phyloP scores from a whole-genome alignment of 768 basidiomycete species.

The Hygrocybe coccinea region DNA sequence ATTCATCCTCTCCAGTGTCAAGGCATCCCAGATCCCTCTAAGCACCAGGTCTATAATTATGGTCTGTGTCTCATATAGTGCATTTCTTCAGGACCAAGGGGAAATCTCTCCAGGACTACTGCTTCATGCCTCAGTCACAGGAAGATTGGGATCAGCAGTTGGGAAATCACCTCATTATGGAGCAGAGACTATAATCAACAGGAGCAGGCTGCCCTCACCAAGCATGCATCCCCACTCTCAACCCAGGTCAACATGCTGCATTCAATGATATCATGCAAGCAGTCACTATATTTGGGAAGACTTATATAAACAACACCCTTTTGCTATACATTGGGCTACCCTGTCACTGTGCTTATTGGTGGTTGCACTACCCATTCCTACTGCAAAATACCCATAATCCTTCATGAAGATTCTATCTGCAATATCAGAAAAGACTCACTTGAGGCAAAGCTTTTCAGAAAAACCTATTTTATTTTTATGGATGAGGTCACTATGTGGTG shows the following conservation, averaged over 20 bases:
- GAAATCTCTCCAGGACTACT: slow-evolving; percentile 18
- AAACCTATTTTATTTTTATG: slow-evolving; percentile 37
- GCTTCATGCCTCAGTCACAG: slow-evolving; percentile 29
- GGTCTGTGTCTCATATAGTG: slow-evolving; percentile 28
- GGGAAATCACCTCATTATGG: slow-evolving; percentile 28
- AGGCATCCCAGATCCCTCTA: slow-evolving; percentile 18
- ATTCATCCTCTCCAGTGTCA: slow-evolving; percentile 23
- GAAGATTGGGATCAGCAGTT: slow-evolving; percentile 21
- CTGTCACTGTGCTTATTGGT: slow-evolving; percentile 38
- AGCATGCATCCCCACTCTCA: too few relatives aligned
- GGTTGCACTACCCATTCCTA: too few relatives aligned
- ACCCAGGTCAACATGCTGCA: slow-evolving; percentile 26
- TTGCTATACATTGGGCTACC: slow-evolving; percentile 22
- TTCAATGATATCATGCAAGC: slow-evolving; percentile 28
- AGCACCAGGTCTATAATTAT: too few relatives aligned
- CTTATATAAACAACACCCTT: slow-evolving; percentile 39
- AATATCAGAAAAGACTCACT: slow-evolving; percentile 29
- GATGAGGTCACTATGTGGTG: slow-evolving; percentile 42
- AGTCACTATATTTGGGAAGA: slow-evolving; percentile 36
- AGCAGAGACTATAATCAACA: slow-evolving; percentile 32
- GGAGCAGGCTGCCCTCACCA: too few relatives aligned
- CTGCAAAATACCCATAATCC: too few relatives aligned
- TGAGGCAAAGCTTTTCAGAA: slow-evolving; percentile 29
- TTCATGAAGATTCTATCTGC: slow-evolving; percentile 24
- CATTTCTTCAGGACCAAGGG: slow-evolving; percentile 26